These are phyloP conservation scores for Trypethelium eluteriae DNA, from an alignment of 495 filamentous ascomycete species.

Conservation along the genomic window DNA sequence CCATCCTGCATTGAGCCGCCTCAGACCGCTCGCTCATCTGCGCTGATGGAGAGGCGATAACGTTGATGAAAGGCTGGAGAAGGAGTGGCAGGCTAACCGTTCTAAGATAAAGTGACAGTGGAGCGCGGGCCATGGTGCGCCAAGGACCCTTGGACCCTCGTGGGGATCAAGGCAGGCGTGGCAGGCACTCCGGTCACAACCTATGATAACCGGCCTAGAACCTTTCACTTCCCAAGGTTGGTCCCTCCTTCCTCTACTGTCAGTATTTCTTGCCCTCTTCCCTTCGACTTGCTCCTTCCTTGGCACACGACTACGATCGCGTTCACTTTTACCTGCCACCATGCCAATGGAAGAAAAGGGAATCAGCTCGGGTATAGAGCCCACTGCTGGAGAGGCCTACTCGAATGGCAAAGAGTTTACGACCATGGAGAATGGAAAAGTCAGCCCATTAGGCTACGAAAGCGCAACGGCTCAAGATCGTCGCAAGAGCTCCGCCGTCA, in stretches of 20 bases:
- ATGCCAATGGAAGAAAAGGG: not conserved
- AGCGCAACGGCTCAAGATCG: not conserved
- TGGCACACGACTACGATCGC: not conserved
- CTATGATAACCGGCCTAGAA: not conserved
- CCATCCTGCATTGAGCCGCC: too few relatives aligned
- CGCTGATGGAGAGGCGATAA: too few relatives aligned
- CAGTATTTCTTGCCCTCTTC: not conserved
- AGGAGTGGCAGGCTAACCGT: too few relatives aligned
- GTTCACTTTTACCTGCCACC: not conserved
- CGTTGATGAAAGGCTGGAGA: too few relatives aligned
- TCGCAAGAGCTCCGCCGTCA: slow-evolving; percentile 22
- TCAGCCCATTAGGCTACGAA: not conserved
- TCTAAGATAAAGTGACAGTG: too few relatives aligned
- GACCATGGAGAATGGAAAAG: not conserved
- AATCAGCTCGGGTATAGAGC: not conserved
- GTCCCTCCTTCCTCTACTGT: not conserved
- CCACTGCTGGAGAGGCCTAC: not conserved
- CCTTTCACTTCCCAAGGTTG: too few relatives aligned
- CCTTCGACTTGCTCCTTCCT: not conserved
- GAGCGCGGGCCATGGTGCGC: too few relatives aligned
- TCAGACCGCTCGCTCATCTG: too few relatives aligned
- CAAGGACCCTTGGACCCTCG: too few relatives aligned
- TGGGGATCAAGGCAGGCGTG: too few relatives aligned
- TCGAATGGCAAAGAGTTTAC: not conserved
- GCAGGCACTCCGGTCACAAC: too few relatives aligned